phyloP scores from a whole-genome alignment of 2,329 filamentous ascomycete genomes.

The Grosmannia huntii region DNA sequence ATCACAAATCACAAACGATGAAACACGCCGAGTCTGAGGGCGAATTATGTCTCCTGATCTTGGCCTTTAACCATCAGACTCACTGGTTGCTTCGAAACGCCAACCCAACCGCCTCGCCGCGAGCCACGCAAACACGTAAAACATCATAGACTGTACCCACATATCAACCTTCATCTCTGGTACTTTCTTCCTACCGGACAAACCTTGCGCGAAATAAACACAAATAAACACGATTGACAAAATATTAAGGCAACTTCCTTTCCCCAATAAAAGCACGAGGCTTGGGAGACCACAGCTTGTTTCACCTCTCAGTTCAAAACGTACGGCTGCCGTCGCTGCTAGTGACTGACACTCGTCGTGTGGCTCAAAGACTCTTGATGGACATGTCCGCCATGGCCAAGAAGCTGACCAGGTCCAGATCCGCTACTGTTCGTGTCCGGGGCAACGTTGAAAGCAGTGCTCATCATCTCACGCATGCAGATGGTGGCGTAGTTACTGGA shows the following conservation, averaged over 20 bases:
- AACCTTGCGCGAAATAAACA: background rate
- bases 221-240: background rate
- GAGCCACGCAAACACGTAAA: background rate
- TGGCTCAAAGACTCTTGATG: background rate
- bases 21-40: background rate
- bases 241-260: too few relatives aligned
- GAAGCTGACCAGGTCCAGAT: background rate
- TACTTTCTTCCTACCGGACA: background rate
- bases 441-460: background rate
- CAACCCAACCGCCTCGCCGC: background rate
- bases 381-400: conserved; percentile 2
- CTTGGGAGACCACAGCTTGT: background rate
- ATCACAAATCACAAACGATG: background rate
- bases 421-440: background rate
- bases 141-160: background rate
- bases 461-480: conserved; percentile 23
- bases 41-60: background rate
- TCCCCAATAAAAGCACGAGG: background rate
- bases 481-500: conserved; percentile 25
- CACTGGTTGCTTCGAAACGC: background rate
- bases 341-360: background rate
- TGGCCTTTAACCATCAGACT: background rate
- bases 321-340: background rate
- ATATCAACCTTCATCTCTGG: background rate
- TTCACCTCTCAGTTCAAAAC: background rate